These are phyloP conservation scores for Phaseolus coccineus DNA, from an alignment of 331 rosid species.

Conservation along the genomic window DNA sequence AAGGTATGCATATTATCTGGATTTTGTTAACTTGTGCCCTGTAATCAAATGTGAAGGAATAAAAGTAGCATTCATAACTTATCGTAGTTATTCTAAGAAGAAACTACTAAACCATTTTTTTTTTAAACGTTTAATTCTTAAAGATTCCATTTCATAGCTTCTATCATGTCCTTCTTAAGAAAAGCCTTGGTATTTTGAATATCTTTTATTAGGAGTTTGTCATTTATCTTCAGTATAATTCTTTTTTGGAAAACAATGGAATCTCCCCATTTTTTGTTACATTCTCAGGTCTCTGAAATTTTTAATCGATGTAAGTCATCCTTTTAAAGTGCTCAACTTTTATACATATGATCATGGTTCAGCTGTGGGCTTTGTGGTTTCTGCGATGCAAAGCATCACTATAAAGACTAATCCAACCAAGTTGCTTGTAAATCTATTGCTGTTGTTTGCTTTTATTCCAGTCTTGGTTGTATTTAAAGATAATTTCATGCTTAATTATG, in stretches of 20 bases:
- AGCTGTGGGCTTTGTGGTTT: too few relatives aligned
- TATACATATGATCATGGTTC: not conserved
- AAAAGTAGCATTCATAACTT: not conserved
- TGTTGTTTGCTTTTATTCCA: not conserved
- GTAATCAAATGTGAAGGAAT: not conserved
- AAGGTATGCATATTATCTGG: constrained; percentile 56
- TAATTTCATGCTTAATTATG: too few relatives aligned
- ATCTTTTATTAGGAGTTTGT: not conserved
- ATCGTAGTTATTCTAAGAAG: not conserved
- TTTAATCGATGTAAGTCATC: not conserved
- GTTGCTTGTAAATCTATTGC: not conserved
- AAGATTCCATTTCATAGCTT: not conserved
- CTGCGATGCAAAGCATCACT: too few relatives aligned
- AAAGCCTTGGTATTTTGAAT: not conserved
- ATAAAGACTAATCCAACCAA: too few relatives aligned
- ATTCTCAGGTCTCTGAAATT: too few relatives aligned
- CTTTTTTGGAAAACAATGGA: too few relatives aligned
- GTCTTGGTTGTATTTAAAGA: constrained; percentile 20
- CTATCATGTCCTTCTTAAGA: not conserved
- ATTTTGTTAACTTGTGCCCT: not conserved
- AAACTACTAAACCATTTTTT: not conserved
- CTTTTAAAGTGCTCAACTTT: constrained; percentile 6
- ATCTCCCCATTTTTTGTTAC: too few relatives aligned
- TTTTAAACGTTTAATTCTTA: not conserved
- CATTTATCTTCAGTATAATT: not conserved